phyloP scores from a whole-genome alignment of 176 grass and related monocot species.

The Elymus sibiricus region DNA sequence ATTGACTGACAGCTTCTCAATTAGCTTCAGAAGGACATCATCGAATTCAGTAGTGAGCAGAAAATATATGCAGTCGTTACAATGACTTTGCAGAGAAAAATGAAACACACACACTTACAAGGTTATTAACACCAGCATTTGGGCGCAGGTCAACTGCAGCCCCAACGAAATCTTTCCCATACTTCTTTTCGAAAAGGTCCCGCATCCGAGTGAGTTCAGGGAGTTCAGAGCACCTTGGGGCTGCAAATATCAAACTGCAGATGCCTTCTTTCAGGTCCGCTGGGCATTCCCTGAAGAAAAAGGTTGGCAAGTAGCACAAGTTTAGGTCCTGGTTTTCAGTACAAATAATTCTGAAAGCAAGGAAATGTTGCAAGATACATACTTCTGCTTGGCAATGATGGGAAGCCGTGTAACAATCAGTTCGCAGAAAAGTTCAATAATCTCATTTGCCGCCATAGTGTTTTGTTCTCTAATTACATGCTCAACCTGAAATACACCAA shows the following conservation, averaged over 20 bases:
- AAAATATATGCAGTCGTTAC: background rate
- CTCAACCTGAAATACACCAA: conserved; percentile 62
- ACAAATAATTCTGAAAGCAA: background rate
- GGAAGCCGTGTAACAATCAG: conserved; percentile 81
- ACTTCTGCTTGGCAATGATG: conserved; percentile 90
- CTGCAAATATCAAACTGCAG: conserved; percentile 90
- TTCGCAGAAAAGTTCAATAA: conserved; percentile 94
- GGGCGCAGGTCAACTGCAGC: conserved; percentile 74
- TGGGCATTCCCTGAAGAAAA: conserved; percentile 75
- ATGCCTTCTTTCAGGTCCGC: conserved; percentile 97
- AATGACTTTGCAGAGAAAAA: conserved; percentile 5
- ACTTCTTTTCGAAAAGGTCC: conserved; percentile 91
- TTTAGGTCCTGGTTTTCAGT: conserved; percentile 18
- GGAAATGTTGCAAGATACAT: conserved; percentile 7
- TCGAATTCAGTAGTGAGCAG: conserved; percentile 4
- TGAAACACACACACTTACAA: conserved; percentile 43
- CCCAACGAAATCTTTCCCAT: conserved; percentile 86
- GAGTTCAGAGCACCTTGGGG: conserved; percentile 92
- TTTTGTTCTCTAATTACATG: conserved; percentile 99
- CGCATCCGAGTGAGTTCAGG: conserved; percentile 79
- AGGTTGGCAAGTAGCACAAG: background rate
- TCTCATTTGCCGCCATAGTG: conserved; percentile 83
- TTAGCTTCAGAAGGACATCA: conserved; percentile 57
- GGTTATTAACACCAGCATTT: conserved; percentile 77
- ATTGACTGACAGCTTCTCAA: conserved; percentile 91